A percentile compares a stretch with the other conserved stretches of the same genome.
These are phyloP conservation scores for Leishmania tarentolae DNA, from an alignment of 208 protist genomes.

Conservation along the genomic window DNA sequence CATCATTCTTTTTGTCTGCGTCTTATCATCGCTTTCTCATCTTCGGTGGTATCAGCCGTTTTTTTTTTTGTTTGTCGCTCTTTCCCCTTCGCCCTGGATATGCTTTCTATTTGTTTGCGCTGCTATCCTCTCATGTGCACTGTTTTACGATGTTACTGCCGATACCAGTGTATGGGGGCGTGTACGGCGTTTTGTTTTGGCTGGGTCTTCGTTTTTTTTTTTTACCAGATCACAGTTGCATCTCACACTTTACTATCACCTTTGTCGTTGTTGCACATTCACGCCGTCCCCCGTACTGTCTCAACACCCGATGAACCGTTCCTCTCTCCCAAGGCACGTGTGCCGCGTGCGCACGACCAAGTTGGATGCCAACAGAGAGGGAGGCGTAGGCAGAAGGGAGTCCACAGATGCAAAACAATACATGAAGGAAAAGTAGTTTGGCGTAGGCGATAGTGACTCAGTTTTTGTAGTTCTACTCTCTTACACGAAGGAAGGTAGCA, in stretches of 20 bases:
- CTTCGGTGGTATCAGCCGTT: not conserved
- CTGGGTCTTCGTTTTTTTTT: not conserved
- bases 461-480: not conserved
- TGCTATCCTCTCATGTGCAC: not conserved
- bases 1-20: too few relatives aligned
- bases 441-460: not conserved
- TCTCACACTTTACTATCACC: not conserved
- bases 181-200: not conserved
- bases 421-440: not conserved
- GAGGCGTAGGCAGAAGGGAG: not conserved
- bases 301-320: not conserved
- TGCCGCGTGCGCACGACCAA: not conserved
- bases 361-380: not conserved
- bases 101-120: not conserved
- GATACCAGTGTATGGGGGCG: not conserved
- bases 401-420: too few relatives aligned
- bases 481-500: not conserved
- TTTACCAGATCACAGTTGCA: not conserved
- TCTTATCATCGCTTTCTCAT: too few relatives aligned
- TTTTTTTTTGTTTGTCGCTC: not conserved
- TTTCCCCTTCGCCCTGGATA: not conserved
- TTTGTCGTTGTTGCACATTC: not conserved
- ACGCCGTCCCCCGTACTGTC: not conserved
- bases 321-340: not conserved
- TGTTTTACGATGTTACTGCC: not conserved